A percentile compares a stretch with the other conserved stretches of the same genome.
These are phyloP conservation scores for Purshia tridentata DNA, from an alignment of 306 rosid genomes.

Conservation along the genomic window DNA sequence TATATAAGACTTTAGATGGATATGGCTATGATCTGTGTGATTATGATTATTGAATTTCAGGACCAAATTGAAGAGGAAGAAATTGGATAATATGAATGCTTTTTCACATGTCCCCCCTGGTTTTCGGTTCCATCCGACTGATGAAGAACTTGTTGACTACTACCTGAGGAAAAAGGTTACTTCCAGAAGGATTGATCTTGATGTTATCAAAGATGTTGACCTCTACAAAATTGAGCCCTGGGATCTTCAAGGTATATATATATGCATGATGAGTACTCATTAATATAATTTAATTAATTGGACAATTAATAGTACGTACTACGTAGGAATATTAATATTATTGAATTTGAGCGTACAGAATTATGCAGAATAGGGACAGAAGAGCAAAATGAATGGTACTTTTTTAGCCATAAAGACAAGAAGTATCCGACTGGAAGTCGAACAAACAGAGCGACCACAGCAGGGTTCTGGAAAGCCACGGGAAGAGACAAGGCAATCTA, in stretches of 20 bases:
- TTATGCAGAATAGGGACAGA: constrained; percentile 86
- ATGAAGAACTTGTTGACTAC: constrained; percentile 94
- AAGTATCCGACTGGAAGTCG: constrained; percentile 97
- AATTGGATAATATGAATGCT: constrained; percentile 42
- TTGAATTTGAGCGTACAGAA: constrained; percentile 39
- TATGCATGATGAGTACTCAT: background rate
- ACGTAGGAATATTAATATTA: background rate
- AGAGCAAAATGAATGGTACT: constrained; percentile 86
- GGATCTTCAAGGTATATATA: constrained; percentile 86
- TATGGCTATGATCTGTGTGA: constrained; percentile 22
- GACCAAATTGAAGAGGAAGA: constrained; percentile 24
- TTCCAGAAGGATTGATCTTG: constrained; percentile 74
- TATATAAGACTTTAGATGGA: constrained; percentile 23
- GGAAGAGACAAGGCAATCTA: constrained; percentile 96
- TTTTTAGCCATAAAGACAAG: constrained; percentile 92
- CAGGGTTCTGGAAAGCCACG: constrained; percentile 97
- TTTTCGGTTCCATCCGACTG: constrained; percentile 94
- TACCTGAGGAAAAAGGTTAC: constrained; percentile 78
- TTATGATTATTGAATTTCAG: constrained; percentile 37
- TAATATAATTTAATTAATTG: background rate
- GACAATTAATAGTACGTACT: too few relatives aligned
- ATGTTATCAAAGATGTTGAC: constrained; percentile 90
- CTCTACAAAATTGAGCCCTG: constrained; percentile 94
- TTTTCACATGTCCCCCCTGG: constrained; percentile 89
- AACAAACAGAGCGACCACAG: constrained; percentile 88